Conservation (phyloP, 1,284 basidiomycete species). For the Leccinum pachyderme region DNA sequence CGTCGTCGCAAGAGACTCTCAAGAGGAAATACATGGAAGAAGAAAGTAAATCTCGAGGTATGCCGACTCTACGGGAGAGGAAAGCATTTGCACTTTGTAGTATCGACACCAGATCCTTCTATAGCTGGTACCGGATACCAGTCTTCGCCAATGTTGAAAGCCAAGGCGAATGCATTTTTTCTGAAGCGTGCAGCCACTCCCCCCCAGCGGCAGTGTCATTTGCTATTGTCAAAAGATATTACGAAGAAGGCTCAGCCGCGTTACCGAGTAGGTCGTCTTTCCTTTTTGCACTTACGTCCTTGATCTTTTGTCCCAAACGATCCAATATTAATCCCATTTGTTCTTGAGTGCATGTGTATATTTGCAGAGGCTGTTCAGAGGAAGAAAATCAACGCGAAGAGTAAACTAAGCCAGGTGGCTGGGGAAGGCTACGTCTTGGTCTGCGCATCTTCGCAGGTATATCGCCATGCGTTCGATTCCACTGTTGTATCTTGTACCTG, state of each 20-base stretch:
- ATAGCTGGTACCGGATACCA: not conserved
- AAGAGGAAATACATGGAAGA: not conserved
- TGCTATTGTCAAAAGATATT: not conserved
- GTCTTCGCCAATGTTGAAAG: not conserved
- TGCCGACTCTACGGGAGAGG: not conserved
- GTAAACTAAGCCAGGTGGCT: no score
- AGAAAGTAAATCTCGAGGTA: not conserved
- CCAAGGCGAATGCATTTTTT: not conserved
- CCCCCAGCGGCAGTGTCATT: not conserved
- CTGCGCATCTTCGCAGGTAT: not conserved
- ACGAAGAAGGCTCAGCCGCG: not conserved
- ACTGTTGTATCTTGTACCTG: not conserved
- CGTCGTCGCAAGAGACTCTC: not conserved
- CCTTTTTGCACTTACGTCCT: no score
- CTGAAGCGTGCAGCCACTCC: not conserved
- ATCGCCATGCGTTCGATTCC: not conserved
- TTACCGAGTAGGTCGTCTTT: conserved; percentile 24
- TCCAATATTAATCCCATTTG: not conserved
- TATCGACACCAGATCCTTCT: not conserved
- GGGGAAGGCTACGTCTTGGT: not conserved
- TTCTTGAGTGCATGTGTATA: not conserved
- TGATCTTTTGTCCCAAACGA: not conserved
- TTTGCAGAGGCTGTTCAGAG: no score
- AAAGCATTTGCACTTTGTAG: not conserved
- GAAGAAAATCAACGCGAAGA: no score